Evolutionary conservation across 176 grass and related monocot genomes (phyloP), one percentile per base, ranked within the genome.

Genomic region (Hsuehochloa calcarea): DNA sequence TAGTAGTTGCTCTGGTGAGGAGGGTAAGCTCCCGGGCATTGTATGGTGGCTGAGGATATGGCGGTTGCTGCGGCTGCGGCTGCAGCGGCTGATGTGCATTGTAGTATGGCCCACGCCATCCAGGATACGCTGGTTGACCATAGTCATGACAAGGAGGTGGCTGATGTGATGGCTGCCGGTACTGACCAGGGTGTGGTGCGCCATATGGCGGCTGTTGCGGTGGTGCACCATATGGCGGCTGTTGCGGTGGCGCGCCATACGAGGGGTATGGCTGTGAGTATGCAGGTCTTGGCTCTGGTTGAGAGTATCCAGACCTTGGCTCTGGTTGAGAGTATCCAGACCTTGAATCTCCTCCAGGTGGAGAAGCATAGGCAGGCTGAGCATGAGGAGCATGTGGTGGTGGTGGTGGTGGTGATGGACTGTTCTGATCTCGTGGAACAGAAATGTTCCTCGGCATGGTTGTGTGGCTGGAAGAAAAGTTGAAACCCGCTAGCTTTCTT

Each of bases 51-150:
- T 85, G 85, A 39, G 93, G 84, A 85, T 96, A 88, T 5, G 90
- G 88, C 5, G 81, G 77, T 82, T 94, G 93, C 64, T 90, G 94
- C 20, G 80, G 90, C 64, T 90, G 94, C 20, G 80, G 90, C 65
- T 75, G 88, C 1, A 23, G 82, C 63, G 37, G 82, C 63, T 94
- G 95, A 20, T 76, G 93, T 20, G 88, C 80, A 58, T 99, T 96
- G 86, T 94, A 94, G 88, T 96, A 96, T 1, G 84, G 92, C 16
- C 93, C 93, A 0, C 90, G 91, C 97, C 97, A 99, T 82, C 93
- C 97, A 46, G 93, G 97, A 82, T 99, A 99, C 31, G 91, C 91
- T 3, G 92, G 93, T 72, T 99, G 97, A 15, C 97, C 97, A 1
- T 94, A 96, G 37, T 96, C 91, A 50, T 92, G 90, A 46, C 65